A percentile compares a stretch with the other conserved stretches of the same genome.
Conservation (phyloP, 2,329 filamentous ascomycete species). For the Tolypocladium tundrense region DNA sequence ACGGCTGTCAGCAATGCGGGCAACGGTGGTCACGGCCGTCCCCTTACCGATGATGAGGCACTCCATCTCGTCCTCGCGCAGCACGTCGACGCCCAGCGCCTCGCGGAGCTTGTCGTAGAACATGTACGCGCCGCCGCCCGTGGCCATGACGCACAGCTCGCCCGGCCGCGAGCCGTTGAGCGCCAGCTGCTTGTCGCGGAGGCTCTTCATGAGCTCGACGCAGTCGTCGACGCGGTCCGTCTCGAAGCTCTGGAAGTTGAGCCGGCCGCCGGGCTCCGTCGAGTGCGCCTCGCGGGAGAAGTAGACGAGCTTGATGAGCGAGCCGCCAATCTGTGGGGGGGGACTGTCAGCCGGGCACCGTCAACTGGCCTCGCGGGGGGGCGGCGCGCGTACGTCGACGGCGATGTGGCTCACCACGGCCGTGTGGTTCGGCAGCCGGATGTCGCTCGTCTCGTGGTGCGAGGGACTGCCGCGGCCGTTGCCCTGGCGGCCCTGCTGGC, state of each 20-base stretch:
- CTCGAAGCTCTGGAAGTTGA: conserved; percentile 95
- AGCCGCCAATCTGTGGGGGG: conserved; percentile 73
- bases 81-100: conserved; percentile 74
- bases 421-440: conserved; percentile 91
- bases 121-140: conserved; percentile 91
- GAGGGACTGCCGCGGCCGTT: conserved; percentile 38
- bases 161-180: conserved; percentile 61
- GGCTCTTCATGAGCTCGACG: conserved; percentile 78
- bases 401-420: conserved; percentile 94
- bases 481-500: conserved; percentile 7
- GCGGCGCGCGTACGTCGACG: conserved; percentile 60
- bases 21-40: background rate
- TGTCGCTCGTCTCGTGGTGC: conserved; percentile 73
- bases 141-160: conserved; percentile 87
- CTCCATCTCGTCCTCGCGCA: conserved; percentile 96
- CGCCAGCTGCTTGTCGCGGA: conserved; percentile 72
- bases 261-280: conserved; percentile 70
- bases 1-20: background rate
- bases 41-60: conserved; percentile 80
- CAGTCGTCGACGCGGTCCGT: conserved; percentile 90
- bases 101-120: conserved; percentile 88
- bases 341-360: background rate
- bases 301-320: conserved; percentile 92
- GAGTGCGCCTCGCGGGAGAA: conserved; percentile 82
- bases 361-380: too few species aligned